Evolutionary conservation across 1,284 basidiomycete genomes (phyloP).

Genomic region (Calocybe gambosa): DNA sequence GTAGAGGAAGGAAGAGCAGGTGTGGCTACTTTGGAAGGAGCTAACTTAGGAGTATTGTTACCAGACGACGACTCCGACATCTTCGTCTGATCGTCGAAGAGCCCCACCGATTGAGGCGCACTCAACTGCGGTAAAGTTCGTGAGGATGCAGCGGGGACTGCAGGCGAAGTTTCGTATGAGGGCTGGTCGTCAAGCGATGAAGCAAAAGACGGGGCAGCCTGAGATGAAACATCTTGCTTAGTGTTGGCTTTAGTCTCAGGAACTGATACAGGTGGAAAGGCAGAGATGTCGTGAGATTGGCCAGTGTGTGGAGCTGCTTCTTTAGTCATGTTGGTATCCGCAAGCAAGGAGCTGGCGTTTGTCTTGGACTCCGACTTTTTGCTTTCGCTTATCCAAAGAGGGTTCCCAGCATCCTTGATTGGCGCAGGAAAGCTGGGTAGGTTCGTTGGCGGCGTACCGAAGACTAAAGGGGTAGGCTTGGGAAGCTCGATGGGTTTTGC

Average conservation of each 20-base stretch:
- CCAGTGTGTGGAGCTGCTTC: background rate
- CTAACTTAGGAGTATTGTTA: conserved; percentile 2
- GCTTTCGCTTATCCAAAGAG: conserved; percentile 32
- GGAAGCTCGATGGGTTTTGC: conserved; percentile 18
- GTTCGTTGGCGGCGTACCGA: conserved; percentile 17
- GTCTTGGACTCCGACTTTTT: conserved; percentile 12
- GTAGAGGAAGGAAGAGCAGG: conserved; percentile 9
- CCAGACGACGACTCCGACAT: conserved; percentile 13
- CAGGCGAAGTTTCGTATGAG: conserved; percentile 3
- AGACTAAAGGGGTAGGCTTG: conserved; percentile 11
- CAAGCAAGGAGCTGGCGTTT: background rate
- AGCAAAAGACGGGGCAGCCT: background rate
- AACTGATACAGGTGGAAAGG: background rate
- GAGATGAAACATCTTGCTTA: background rate
- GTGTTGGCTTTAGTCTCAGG: background rate
- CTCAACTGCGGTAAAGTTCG: background rate
- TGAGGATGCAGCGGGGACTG: background rate
- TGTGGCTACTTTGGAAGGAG: too few species aligned
- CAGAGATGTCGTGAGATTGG: background rate
- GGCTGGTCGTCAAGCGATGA: conserved; percentile 1
- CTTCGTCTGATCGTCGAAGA: conserved; percentile 7
- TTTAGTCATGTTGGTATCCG: background rate
- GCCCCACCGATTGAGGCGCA: background rate
- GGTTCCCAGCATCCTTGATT: conserved; percentile 29
- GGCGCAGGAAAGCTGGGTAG: conserved; percentile 16